phyloP scores from a whole-genome alignment of 805 yeast genomes.

The Lipomyces sp. region DNA sequence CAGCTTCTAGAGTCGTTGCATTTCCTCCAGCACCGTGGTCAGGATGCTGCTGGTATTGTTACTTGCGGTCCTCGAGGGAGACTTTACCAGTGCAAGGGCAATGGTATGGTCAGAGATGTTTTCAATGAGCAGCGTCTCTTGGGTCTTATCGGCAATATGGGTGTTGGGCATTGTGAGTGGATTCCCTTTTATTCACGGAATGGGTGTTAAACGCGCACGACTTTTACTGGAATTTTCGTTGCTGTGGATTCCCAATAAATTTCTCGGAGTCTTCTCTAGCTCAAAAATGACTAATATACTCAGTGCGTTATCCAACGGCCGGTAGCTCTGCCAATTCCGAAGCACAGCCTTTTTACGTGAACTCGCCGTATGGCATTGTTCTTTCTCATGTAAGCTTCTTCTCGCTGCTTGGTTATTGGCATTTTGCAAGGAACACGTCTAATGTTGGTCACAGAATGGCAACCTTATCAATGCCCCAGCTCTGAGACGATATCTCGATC shows the following conservation, averaged over 20 bases:
- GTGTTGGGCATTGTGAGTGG: constrained; percentile 69
- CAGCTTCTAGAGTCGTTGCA: constrained; percentile 91
- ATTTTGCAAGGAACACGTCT: neutral
- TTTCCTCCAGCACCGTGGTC: constrained; percentile 95
- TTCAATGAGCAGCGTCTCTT: constrained; percentile 81
- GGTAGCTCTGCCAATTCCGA: constrained; percentile 95
- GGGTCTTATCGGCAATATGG: constrained; percentile 90
- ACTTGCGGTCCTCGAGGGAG: constrained; percentile 95
- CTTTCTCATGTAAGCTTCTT: constrained; percentile 60
- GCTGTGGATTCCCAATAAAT: neutral
- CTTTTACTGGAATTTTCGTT: neutral
- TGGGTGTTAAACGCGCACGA: neutral
- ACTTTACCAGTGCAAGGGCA: constrained; percentile 96
- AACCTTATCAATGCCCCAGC: constrained; percentile 87
- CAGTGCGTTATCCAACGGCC: constrained; percentile 91
- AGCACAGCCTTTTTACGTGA: constrained; percentile 98
- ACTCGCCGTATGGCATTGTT: constrained; percentile 92
- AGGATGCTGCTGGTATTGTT: constrained; percentile 99
- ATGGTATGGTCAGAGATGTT: constrained; percentile 98
- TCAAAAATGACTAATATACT: neutral
- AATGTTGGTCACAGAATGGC: constrained; percentile 56
- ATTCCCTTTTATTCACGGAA: neutral
- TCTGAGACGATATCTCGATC: constrained; percentile 80
- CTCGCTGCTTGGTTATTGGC: neutral
- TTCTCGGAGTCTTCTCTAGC: neutral